phyloP scores from a whole-genome alignment of 2,329 filamentous ascomycete genomes.

The Cladophialophora yegresii region DNA sequence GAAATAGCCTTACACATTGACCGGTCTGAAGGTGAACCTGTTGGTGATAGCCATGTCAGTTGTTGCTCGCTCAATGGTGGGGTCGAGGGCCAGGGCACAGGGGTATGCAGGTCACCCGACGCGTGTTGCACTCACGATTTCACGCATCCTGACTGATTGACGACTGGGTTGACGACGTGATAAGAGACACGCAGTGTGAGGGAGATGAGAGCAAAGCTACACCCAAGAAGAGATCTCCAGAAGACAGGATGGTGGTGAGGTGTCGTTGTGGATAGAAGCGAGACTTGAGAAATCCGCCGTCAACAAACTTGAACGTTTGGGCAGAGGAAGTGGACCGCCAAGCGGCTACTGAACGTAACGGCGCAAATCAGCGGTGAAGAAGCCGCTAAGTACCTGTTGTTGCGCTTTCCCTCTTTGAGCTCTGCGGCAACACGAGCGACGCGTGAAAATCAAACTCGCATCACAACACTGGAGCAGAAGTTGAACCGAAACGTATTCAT shows the following conservation, averaged over 20 bases:
- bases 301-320: conserved; percentile 27
- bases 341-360: neutral
- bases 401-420: conserved; percentile 13
- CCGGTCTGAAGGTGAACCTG: conserved; percentile 99
- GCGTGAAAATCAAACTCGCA: neutral
- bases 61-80: conserved; percentile 37
- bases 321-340: conserved; percentile 15
- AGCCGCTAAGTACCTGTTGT: conserved; percentile 13
- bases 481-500: neutral
- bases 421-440: conserved; percentile 11
- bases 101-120: conserved; percentile 41
- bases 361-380: conserved; percentile 31
- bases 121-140: conserved; percentile 64
- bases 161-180: conserved; percentile 17
- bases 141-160: conserved; percentile 62
- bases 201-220: conserved; percentile 14
- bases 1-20: conserved; percentile 78
- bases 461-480: neutral
- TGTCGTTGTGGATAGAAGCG: conserved; percentile 23
- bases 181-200: neutral
- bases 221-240: conserved; percentile 15
- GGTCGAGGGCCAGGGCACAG: conserved; percentile 38
- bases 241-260: conserved; percentile 11
- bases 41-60: conserved; percentile 60
- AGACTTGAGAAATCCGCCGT: conserved; percentile 25